These are phyloP conservation scores for Venustampulla echinocandica DNA, from an alignment of 495 filamentous ascomycete genomes.

Conservation along the genomic window DNA sequence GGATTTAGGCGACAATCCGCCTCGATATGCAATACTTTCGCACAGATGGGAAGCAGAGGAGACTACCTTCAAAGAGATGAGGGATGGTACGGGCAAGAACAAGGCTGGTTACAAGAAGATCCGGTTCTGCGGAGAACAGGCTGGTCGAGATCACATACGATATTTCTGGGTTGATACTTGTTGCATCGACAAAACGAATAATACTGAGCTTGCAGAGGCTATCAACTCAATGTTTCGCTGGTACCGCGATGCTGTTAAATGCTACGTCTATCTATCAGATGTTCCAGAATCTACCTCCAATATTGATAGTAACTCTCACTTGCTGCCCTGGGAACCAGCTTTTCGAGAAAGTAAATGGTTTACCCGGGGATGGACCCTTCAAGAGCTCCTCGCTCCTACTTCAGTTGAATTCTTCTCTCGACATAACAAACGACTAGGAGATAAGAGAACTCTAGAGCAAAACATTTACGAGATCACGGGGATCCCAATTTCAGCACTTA, in stretches of 20 bases:
- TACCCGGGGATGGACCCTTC: background rate
- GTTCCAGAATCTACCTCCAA: no score
- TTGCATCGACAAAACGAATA: background rate
- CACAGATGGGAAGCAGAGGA: background rate
- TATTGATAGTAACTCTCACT: background rate
- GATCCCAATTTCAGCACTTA: background rate
- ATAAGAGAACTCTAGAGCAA: conserved; percentile 1
- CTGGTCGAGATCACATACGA: background rate
- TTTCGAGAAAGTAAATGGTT: background rate
- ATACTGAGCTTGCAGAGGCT: background rate
- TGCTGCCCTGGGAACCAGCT: background rate
- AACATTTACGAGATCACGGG: conserved; percentile 3
- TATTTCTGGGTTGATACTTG: background rate
- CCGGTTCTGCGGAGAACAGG: background rate
- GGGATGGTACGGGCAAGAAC: background rate
- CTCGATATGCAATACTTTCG: background rate
- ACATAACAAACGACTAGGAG: background rate
- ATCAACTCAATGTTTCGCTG: background rate
- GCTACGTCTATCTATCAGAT: background rate
- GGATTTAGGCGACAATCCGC: background rate
- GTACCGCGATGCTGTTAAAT: background rate
- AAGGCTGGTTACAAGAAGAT: background rate
- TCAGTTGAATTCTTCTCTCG: conserved; percentile 1
- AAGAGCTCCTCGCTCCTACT: background rate
- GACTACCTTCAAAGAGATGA: background rate